Evolutionary conservation across 202 grass and related monocot species (phyloP).

Genomic region (Panicum virgatum): DNA sequence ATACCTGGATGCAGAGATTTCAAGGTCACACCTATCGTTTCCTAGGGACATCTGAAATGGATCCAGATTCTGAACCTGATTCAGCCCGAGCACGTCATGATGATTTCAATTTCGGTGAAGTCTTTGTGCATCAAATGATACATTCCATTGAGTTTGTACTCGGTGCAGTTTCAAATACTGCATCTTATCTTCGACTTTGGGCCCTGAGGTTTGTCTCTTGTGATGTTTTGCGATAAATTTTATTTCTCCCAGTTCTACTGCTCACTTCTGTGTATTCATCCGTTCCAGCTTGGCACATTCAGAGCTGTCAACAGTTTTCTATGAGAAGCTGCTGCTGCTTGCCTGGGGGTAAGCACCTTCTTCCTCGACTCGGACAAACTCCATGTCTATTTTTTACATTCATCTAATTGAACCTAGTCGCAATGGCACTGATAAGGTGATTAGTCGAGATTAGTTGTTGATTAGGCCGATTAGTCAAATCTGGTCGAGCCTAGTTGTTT

Average conservation of each 20-base stretch:
- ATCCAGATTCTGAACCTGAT: constrained; percentile 96
- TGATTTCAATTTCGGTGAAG: constrained; percentile 97
- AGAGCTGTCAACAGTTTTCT: constrained; percentile 97
- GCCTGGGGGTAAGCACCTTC: constrained; percentile 72
- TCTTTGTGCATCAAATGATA: constrained; percentile 99
- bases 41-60: constrained; percentile 86
- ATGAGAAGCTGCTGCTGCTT: constrained; percentile 92
- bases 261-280: constrained; percentile 19
- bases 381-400: no score
- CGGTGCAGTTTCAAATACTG: constrained; percentile 97
- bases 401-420: no score
- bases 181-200: constrained; percentile 99
- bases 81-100: constrained; percentile 79
- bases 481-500: no score
- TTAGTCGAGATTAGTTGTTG: no score
- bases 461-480: no score
- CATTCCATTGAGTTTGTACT: constrained; percentile 99
- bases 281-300: constrained; percentile 94
- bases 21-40: constrained; percentile 93
- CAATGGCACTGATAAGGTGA: no score
- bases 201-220: constrained; percentile 76
- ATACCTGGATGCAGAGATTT: constrained; percentile 76
- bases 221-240: constrained; percentile 21
- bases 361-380: constrained; percentile 3
- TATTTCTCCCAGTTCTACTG: constrained; percentile 1